These are phyloP conservation scores for Parastagonospora nodorum DNA, from an alignment of 2,329 filamentous ascomycete species.

Conservation along the genomic window DNA sequence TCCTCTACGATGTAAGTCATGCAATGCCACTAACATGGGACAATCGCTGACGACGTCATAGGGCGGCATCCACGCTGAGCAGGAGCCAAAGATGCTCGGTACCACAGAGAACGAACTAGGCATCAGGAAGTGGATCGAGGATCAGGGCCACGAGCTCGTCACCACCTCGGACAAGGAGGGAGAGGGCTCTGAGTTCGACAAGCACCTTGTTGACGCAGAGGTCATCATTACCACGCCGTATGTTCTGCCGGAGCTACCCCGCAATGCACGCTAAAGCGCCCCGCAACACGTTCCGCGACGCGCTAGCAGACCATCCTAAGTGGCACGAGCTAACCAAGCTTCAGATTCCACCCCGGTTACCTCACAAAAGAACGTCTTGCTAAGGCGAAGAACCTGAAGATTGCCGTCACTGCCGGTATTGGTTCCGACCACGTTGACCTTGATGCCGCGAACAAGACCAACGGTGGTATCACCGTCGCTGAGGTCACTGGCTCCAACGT, in stretches of 20 bases:
- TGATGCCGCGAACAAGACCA: slow-evolving; percentile 96
- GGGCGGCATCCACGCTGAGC: slow-evolving; percentile 82
- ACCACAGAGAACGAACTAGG: slow-evolving; percentile 99
- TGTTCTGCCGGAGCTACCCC: slow-evolving; percentile 39
- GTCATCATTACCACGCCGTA: slow-evolving; percentile 99
- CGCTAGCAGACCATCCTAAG: slow-evolving; percentile 17
- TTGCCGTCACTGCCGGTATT: slow-evolving; percentile 95
- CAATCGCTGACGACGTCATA: slow-evolving; percentile 40
- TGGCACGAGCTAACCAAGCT: slow-evolving; percentile 16
- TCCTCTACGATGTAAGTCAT: slow-evolving; percentile 82
- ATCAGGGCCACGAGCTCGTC: slow-evolving; percentile 92
- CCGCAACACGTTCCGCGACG: slow-evolving; percentile 25
- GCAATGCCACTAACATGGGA: slow-evolving; percentile 9
- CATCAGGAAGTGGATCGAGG: slow-evolving; percentile 95
- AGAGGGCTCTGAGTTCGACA: slow-evolving; percentile 88
- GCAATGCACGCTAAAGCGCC: slow-evolving; percentile 31
- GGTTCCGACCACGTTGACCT: slow-evolving; percentile 98
- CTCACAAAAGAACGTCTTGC: slow-evolving; percentile 94
- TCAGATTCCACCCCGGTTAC: slow-evolving; percentile 96
- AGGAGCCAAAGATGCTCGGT: slow-evolving; percentile 87
- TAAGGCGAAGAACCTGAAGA: slow-evolving; percentile 98
- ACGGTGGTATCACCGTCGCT: slow-evolving; percentile 94
- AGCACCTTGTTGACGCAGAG: slow-evolving; percentile 95
- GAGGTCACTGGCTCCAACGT: slow-evolving; percentile 99
- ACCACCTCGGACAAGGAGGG: slow-evolving; percentile 98